Evolutionary conservation across 176 grass and related monocot genomes (phyloP), one percentile per base, ranked within the genome.

Genomic region (Bolboschoenus planiculmis): DNA sequence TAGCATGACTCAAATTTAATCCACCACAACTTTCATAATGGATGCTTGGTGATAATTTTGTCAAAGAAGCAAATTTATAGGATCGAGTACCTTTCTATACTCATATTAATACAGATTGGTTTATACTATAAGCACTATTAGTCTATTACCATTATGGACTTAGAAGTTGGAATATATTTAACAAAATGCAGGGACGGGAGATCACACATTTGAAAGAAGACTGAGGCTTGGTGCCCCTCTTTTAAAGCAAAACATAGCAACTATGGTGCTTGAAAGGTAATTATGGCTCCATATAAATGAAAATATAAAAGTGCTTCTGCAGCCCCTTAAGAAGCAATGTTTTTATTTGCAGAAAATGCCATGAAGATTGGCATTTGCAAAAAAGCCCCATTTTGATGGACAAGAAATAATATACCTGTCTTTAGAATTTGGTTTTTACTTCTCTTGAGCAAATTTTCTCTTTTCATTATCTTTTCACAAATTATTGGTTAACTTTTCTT

Each of bases 211-310:
- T 80, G 92, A 98, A 81, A 88, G 96, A 84, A 95, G 96, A 62
- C 87, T 98, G 65, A 84, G 84, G 23, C 92, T 98, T 37, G 95
- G 92, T 73, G 92, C 85, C 1, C 92, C 92, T 64, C 90, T 98
- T 89, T 80, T 95, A 75, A 95, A 95, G 70, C 81, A 95, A 78
- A 98, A 98, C 80, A 95, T 98, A 42, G 96, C 96, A 84, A 98
- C 96, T 66, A 98, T 98, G 92, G 96, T 98, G 67, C 96, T 98
- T 82, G 96, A 98, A 89, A 98, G 96, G 96, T 98, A 81, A 93
- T 83, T 4, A 9, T 11, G 11, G 21, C 70, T 46, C 37, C 40
- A 29, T 26, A 5, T 73, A 10, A 27, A 74, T 74, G 13, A 40
- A 48, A 46, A 26, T 73, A 14, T 6, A 29, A 47, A 47, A 47